phyloP scores from a whole-genome alignment of 139 green algal genomes.

The Astrephomene gubernaculifera region DNA sequence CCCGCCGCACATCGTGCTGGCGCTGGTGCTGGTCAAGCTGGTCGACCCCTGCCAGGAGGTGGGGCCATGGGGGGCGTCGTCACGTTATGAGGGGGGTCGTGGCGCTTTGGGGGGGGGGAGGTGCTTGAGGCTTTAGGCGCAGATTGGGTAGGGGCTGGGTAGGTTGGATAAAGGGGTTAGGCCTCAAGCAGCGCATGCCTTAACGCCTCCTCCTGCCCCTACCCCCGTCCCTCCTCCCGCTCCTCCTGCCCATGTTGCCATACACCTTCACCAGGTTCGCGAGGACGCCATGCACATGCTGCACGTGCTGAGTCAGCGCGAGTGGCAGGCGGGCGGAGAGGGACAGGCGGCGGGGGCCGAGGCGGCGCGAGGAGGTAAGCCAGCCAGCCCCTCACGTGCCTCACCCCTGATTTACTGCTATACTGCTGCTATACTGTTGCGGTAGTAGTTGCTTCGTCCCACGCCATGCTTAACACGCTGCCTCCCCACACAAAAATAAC shows the following conservation, averaged over 20 bases:
- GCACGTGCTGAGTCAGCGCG: slow-evolving; percentile 73
- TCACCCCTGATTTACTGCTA: too few relatives aligned
- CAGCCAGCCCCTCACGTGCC: too few relatives aligned
- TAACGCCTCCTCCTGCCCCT: too few relatives aligned
- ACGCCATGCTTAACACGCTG: too few relatives aligned
- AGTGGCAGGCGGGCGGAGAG: slow-evolving; percentile 64
- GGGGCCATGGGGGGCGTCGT: not conserved
- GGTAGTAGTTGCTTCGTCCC: too few relatives aligned
- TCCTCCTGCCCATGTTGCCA: too few relatives aligned
- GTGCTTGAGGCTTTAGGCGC: too few relatives aligned
- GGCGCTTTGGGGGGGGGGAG: not conserved
- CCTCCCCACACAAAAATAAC: too few relatives aligned
- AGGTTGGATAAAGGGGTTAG: not conserved
- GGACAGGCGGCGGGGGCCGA: not conserved
- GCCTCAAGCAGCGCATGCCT: not conserved
- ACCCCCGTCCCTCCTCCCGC: too few relatives aligned
- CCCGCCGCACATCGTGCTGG: slow-evolving; percentile 79
- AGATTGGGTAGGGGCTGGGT: not conserved
- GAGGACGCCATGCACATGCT: slow-evolving; percentile 90
- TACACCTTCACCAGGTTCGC: slow-evolving; percentile 65
- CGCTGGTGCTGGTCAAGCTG: slow-evolving; percentile 94
- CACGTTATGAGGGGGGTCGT: not conserved
- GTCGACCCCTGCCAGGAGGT: slow-evolving; percentile 78
- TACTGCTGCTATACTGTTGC: too few relatives aligned
- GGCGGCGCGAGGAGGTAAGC: not conserved